Base-by-base conservation (phyloP, 2,329 filamentous ascomycete genomes). In the Rutstroemia sp. region DNA sequence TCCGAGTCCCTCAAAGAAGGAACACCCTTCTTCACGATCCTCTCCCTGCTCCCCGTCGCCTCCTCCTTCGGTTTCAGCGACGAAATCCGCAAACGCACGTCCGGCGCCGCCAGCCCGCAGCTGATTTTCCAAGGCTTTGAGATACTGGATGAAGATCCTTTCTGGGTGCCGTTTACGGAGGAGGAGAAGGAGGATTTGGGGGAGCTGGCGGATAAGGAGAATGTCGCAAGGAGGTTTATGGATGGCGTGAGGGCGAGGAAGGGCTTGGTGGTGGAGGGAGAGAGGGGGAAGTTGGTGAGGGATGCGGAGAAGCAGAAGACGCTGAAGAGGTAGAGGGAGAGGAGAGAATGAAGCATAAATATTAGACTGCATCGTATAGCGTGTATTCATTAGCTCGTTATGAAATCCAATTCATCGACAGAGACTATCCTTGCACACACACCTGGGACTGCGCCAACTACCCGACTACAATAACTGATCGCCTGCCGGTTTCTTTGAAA, bases 91-190 rank as follows among this genome's bases (percentile, higher is more conserved):
- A 97, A 97, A 75, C 82, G 92, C 6, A 96, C 91, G 0, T 91
- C 86, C 6, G 94, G 94, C 3, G 89, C 88, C 3, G 94, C 94
- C 0, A 88, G 89, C 66, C 94, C 94, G 50, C 94, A 97, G 76
- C 79, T 99, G 39, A 87, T 95, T 59, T 99, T 97, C 69, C 83
- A 89, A 7, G 94, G 94, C 0, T 99, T 92, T 68, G 90, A 96
- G 72, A 82, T 95, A 64, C 77, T 97, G 2, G 91, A 97, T 70
- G 87, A 96, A 73, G 94, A 99, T 75, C 94, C 94, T 0, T 95
- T 95, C 75, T 99, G 94, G 94, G 91, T 95, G 48, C 94, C 94
- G 1, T 91, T 90, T 62, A 97, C 92, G 0, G 94, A 97, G 69
- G 94, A 97, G 70, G 90, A 99, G 68, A 73, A 99, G 51, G 94